A percentile compares a stretch with the other conserved stretches of the same genome.
phyloP scores from a whole-genome alignment of 345 rosid genomes.

The Citrus medica region DNA sequence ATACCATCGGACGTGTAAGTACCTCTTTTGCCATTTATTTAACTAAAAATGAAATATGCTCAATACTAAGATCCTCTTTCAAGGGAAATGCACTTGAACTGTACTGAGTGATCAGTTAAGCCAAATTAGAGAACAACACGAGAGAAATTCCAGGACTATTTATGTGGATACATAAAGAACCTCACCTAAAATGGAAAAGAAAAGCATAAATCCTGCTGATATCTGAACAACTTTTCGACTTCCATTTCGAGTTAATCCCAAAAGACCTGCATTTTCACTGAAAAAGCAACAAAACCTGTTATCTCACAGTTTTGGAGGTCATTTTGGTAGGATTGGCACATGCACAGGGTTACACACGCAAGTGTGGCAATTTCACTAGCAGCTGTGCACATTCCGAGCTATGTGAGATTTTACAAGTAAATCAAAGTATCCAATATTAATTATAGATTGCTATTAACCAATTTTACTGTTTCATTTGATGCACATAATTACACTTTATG shows the following conservation, averaged over 20 bases:
- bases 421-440: neutral
- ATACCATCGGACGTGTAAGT: neutral
- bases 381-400: neutral
- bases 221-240: conserved; percentile 78
- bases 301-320: neutral
- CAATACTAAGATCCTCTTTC: neutral
- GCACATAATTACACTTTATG: neutral
- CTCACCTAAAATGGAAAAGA: conserved; percentile 81
- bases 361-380: neutral
- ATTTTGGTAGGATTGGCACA: neutral
- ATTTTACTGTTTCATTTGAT: neutral
- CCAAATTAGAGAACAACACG: neutral
- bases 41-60: neutral
- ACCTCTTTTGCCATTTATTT: neutral
- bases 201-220: conserved; percentile 83
- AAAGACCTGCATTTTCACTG: conserved; percentile 87
- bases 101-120: neutral
- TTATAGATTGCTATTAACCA: neutral
- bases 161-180: neutral
- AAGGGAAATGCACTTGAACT: neutral
- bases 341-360: neutral
- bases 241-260: conserved; percentile 84
- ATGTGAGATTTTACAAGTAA: neutral
- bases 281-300: conserved; percentile 17
- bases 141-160: neutral